Conservation (phyloP, 495 filamentous ascomycete genomes). For the Neurospora sp. region DNA sequence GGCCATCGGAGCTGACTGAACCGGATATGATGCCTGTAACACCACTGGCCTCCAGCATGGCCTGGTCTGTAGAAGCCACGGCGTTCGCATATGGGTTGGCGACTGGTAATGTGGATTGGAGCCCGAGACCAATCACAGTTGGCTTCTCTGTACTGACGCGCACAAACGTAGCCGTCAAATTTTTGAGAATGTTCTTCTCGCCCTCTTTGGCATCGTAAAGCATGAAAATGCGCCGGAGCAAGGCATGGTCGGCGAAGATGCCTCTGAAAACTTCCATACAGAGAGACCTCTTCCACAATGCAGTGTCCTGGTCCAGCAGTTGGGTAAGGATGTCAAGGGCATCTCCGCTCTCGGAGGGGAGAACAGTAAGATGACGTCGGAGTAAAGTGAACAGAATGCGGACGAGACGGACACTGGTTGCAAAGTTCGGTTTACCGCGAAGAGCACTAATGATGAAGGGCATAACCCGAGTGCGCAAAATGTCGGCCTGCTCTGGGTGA, state of each 20-base stretch:
- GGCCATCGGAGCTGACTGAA: constrained; percentile 53
- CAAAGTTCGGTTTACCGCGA: constrained; percentile 69
- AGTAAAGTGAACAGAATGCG: constrained; percentile 74
- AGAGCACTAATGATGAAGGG: constrained; percentile 71
- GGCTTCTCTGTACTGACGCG: constrained; percentile 87
- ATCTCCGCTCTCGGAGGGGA: constrained; percentile 74
- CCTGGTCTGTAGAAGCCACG: constrained; percentile 56
- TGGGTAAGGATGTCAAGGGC: constrained; percentile 78
- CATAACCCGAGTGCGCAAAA: constrained; percentile 71
- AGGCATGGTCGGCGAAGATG: constrained; percentile 66
- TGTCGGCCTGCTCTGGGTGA: constrained; percentile 72
- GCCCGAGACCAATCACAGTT: constrained; percentile 71
- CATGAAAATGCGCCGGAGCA: constrained; percentile 71
- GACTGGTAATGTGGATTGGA: constrained; percentile 70
- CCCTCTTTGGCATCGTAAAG: constrained; percentile 66
- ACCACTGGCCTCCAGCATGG: constrained; percentile 76
- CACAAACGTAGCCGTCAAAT: constrained; percentile 75
- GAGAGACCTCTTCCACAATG: constrained; percentile 73
- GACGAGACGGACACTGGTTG: constrained; percentile 70
- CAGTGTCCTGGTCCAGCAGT: constrained; percentile 74
- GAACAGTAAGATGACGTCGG: constrained; percentile 60
- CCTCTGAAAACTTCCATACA: constrained; percentile 87
- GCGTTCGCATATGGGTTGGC: constrained; percentile 29
- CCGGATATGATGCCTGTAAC: constrained; percentile 80
- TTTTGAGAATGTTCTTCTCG: constrained; percentile 66